Conservation (phyloP, 2,329 filamentous ascomycete species). For the Claviceps paspali region DNA sequence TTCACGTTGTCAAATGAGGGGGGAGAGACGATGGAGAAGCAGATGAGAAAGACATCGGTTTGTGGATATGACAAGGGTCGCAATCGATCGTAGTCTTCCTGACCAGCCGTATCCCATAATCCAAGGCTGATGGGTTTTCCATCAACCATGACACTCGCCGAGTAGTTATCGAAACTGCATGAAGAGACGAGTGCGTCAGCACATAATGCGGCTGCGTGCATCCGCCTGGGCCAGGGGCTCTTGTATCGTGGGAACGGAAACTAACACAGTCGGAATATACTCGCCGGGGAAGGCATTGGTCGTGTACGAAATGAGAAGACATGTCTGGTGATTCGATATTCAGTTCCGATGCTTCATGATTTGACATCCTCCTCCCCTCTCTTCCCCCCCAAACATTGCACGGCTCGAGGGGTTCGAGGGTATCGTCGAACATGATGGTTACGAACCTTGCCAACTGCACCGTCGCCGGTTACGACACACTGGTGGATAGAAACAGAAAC, state of each 20-base stretch:
- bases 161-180: conserved; percentile 91
- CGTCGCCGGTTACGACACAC: conserved; percentile 98
- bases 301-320: conserved; percentile 96
- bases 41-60: conserved; percentile 96
- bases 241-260: conserved; percentile 11
- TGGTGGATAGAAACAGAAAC: conserved; percentile 22
- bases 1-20: conserved; percentile 98
- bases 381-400: too few relatives aligned
- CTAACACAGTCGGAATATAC: conserved; percentile 96
- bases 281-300: conserved; percentile 99
- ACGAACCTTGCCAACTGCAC: conserved; percentile 78
- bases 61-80: conserved; percentile 94
- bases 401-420: neutral
- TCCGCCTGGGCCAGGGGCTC: conserved; percentile 3
- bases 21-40: conserved; percentile 95
- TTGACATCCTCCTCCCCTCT: too few relatives aligned
- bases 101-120: conserved; percentile 95
- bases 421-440: too few relatives aligned
- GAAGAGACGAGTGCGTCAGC: conserved; percentile 3
- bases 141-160: conserved; percentile 97
- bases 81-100: conserved; percentile 95
- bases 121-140: conserved; percentile 94
- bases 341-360: neutral
- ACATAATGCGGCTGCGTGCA: conserved; percentile 1
- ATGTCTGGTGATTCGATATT: conserved; percentile 50